phyloP scores from a whole-genome alignment of 805 yeast genomes.

The Starmerella vaccinii region DNA sequence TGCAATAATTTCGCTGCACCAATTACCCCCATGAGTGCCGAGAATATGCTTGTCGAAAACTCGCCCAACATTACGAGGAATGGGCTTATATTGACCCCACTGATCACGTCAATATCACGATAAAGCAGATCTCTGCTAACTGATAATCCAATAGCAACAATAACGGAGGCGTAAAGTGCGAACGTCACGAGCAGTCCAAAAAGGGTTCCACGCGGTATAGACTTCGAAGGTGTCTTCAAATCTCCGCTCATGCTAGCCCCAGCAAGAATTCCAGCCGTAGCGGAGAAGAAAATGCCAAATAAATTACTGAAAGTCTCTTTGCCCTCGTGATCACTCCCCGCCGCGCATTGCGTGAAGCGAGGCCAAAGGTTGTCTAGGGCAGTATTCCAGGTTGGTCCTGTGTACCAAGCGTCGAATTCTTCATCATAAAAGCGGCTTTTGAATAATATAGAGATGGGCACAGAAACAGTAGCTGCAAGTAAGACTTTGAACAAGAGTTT shows the following conservation, averaged over 20 bases:
- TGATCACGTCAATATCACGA: constrained; percentile 74
- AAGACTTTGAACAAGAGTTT: constrained; percentile 58
- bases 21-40: constrained; percentile 88
- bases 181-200: constrained; percentile 75
- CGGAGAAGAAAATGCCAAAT: constrained; percentile 95
- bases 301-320: constrained; percentile 73
- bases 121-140: constrained; percentile 71
- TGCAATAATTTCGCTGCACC: constrained; percentile 89
- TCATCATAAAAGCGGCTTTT: constrained; percentile 45
- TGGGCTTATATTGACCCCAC: constrained; percentile 63
- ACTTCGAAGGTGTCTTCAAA: constrained; percentile 67
- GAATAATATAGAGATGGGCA: constrained; percentile 67
- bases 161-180: constrained; percentile 64
- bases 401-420: constrained; percentile 36
- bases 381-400: constrained; percentile 67
- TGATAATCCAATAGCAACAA: constrained; percentile 65
- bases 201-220: constrained; percentile 90
- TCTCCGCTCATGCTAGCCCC: constrained; percentile 99
- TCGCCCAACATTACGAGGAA: constrained; percentile 76
- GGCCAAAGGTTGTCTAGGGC: constrained; percentile 62
- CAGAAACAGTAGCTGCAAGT: constrained; percentile 61
- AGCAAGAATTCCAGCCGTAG: constrained; percentile 96
- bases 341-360: constrained; percentile 77
- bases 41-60: constrained; percentile 77
- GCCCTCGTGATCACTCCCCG: constrained; percentile 58